These are phyloP conservation scores for Peziza echinospora DNA, from an alignment of 495 filamentous ascomycete genomes.

Conservation along the genomic window DNA sequence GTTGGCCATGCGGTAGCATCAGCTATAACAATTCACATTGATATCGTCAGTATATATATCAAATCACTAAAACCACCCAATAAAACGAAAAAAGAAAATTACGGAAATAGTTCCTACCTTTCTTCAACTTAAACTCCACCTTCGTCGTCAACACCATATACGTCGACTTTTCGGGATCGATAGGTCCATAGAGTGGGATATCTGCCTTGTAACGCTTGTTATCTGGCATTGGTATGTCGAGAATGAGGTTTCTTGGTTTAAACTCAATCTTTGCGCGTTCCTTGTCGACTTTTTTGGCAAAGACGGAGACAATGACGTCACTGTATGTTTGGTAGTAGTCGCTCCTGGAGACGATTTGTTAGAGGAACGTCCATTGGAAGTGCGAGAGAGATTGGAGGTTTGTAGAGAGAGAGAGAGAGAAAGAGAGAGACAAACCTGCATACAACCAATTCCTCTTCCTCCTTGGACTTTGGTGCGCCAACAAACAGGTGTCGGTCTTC, in stretches of 20 bases:
- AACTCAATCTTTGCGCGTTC: slow-evolving; percentile 50
- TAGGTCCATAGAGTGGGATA: slow-evolving; percentile 52
- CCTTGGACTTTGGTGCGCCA: slow-evolving; percentile 47
- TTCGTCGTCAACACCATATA: slow-evolving; percentile 91
- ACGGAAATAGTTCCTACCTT: too few relatives aligned
- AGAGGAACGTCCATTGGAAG: not conserved
- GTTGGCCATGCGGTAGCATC: slow-evolving; percentile 18
- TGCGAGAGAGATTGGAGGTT: not conserved
- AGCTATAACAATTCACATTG: slow-evolving; percentile 4
- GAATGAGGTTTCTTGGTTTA: slow-evolving; percentile 29
- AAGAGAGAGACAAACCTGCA: slow-evolving; percentile 12
- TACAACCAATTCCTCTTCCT: slow-evolving; percentile 32
- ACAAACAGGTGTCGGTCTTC: slow-evolving; percentile 70
- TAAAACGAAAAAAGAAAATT: not conserved
- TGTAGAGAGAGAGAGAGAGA: not conserved
- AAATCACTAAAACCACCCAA: not conserved
- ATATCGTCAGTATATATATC: not conserved
- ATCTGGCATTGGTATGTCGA: slow-evolving; percentile 71
- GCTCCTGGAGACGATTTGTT: slow-evolving; percentile 38
- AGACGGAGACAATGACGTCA: slow-evolving; percentile 74
- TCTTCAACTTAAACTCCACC: slow-evolving; percentile 75
- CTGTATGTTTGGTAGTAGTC: slow-evolving; percentile 90
- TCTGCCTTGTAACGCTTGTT: slow-evolving; percentile 58
- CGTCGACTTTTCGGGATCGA: slow-evolving; percentile 48
- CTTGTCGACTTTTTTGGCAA: slow-evolving; percentile 92